Evolutionary conservation across 177 flowering plant species (phyloP), one percentile per base, ranked within the genome.

Genomic region (Vitis hybrid): DNA sequence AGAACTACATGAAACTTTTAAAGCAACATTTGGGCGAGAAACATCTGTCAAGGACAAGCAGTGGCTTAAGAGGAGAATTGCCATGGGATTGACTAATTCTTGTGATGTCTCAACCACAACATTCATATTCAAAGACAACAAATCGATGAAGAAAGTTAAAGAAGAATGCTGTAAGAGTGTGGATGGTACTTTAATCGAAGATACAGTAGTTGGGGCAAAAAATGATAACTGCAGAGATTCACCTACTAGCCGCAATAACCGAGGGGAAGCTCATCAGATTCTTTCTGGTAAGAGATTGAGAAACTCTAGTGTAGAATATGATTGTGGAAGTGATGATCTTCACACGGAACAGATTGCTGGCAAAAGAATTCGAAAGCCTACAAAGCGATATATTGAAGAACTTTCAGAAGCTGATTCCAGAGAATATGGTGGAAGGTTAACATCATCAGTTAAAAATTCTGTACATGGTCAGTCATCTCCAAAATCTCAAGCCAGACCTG

Each of bases 11-110:
- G 92, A 89, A 76, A 85, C 91, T 70, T 95, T 95, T 71, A 85
- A 68, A 75, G 93, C 96, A 24, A 91, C 98, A 11, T 95, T 95
- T 87, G 99, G 99, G 57, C 78, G 98, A 72, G 89, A 84, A 76
- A 95, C 98, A 65, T 83, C 92, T 60, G 94, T 87, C 57, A 95
- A 95, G 80, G 99, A 95, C 78, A 93, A 95, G 80, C 76, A 75
- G 69, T 95, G 99, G 99, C 95, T 95, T 27, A 95, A 93, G 79
- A 83, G 98, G 78, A 85, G 99, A 70, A 93, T 95, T 72, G 79
- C 92, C 21, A 95, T 93, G 97, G 94, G 93, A 27, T 76, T 95
- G 76, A 85, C 91, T 3, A 90, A 93, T 74, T 91, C 97, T 56
- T 93, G 93, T 84, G 90, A 90, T 78, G 86, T 91, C 74, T 74